Conservation (phyloP, 805 yeast species). For the Saccharomyces jurei region DNA sequence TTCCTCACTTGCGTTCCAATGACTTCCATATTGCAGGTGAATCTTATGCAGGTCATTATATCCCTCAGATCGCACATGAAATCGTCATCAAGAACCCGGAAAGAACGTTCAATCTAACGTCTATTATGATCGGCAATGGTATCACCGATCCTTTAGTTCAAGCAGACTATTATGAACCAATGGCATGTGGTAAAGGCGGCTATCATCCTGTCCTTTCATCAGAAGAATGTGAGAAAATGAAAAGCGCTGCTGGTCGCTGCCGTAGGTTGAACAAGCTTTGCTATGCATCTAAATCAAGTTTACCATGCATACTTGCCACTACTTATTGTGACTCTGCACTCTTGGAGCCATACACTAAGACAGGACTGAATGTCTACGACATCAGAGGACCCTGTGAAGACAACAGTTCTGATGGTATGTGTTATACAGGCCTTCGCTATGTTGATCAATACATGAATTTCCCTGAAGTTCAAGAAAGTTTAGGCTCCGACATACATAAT, state of each 20-base stretch:
- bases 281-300: slow-evolving; percentile 51
- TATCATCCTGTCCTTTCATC: slow-evolving; percentile 63
- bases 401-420: slow-evolving; percentile 47
- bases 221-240: slow-evolving; percentile 63
- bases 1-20: slow-evolving; percentile 56
- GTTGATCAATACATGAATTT: slow-evolving; percentile 68
- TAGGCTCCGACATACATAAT: slow-evolving; percentile 77
- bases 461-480: slow-evolving; percentile 59
- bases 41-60: slow-evolving; percentile 78
- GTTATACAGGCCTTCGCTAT: slow-evolving; percentile 66
- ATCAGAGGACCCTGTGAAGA: slow-evolving; percentile 73
- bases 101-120: slow-evolving; percentile 55
- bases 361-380: slow-evolving; percentile 85
- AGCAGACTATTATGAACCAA: slow-evolving; percentile 73
- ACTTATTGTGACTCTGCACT: slow-evolving; percentile 68
- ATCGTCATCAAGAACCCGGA: slow-evolving; percentile 37
- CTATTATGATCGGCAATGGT: slow-evolving; percentile 89
- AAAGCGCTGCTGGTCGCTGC: slow-evolving; percentile 56
- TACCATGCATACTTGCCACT: slow-evolving; percentile 78
- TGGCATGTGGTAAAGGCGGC: slow-evolving; percentile 93
- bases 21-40: slow-evolving; percentile 78
- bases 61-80: slow-evolving; percentile 59
- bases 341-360: slow-evolving; percentile 59
- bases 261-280: slow-evolving; percentile 54
- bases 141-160: slow-evolving; percentile 79